Evolutionary conservation across 2,329 filamentous ascomycete genomes (phyloP), one percentile per base, ranked within the genome.

Genomic region (Zopfia rhizophila): DNA sequence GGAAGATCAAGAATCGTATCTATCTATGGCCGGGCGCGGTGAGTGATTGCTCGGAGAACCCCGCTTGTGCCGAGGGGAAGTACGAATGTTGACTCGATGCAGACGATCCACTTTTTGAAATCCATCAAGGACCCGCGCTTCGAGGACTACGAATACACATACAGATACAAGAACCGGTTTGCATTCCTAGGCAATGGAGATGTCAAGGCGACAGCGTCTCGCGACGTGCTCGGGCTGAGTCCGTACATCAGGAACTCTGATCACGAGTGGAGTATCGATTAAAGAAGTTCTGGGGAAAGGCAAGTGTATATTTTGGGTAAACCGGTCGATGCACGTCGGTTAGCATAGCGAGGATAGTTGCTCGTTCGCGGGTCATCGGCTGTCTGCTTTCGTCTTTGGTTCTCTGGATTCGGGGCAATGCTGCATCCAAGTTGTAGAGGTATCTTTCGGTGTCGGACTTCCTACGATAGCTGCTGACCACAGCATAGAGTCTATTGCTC

Each of bases 101-200:
- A 77, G 64, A 66, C 62, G 30, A 66, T 66, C 41, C 66, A 69
- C 37, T 69, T 66, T 50, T 53, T 72, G 23, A 68, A 77, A 43
- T 54, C 69, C 2, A 73, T 77, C 45, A 63, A 70, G 30, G 53
- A 62, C 5, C 73, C 73, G 3, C 65, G 75, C 18, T 77, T 67
- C 43, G 75, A 78, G 58, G 75, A 78, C 51, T 78, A 73, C 53
- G 70, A 74, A n/a, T 74, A 75, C 45, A 69, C 60, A 2, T 77
- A 76, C 46, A 47, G 63, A 23, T 65, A 67, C 51, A 66, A 66
- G 53, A 66, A 66, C 39, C 43, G 60, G 5, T 66, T 66, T 37
- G 65, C 63, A 6, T 68, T 57, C 51, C 38, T 68, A 45, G 65
- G 63, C 24, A 68, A 65, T 27, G 76, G 77, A 19, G 70, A 77